A percentile compares a stretch with the other conserved stretches of the same genome.
phyloP scores from a whole-genome alignment of 2,329 filamentous ascomycete species.

The Rutstroemia sydowiana region DNA sequence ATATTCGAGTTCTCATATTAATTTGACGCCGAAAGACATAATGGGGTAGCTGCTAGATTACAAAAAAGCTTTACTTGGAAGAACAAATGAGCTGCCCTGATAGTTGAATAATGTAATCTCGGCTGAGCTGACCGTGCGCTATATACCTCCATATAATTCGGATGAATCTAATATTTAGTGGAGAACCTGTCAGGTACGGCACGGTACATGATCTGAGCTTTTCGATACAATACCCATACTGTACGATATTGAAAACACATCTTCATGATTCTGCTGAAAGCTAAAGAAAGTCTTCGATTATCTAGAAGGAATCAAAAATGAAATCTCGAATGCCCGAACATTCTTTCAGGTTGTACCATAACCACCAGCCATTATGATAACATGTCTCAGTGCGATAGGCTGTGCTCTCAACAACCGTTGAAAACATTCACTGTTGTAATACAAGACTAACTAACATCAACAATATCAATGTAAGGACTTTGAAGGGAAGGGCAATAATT shows the following conservation, averaged over 20 bases:
- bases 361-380: background rate
- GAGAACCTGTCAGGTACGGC: background rate
- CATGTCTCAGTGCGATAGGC: conserved; percentile 3
- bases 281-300: background rate
- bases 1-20: background rate
- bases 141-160: background rate
- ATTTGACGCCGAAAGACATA: background rate
- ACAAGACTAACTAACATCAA: background rate
- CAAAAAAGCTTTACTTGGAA: background rate
- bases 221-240: no score
- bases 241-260: no score
- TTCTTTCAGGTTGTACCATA: conserved; percentile 2
- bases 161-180: background rate
- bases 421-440: background rate
- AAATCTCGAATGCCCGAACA: background rate
- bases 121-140: background rate
- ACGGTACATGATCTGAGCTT: no score
- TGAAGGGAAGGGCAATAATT: no score
- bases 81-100: background rate
- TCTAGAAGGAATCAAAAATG: background rate
- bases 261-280: background rate
- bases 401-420: conserved; percentile 4
- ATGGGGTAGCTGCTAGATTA: background rate
- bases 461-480: no score
- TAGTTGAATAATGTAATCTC: background rate